These are phyloP conservation scores for Aureobasidium sp. DNA, from an alignment of 2,329 filamentous ascomycete genomes.

Conservation along the genomic window DNA sequence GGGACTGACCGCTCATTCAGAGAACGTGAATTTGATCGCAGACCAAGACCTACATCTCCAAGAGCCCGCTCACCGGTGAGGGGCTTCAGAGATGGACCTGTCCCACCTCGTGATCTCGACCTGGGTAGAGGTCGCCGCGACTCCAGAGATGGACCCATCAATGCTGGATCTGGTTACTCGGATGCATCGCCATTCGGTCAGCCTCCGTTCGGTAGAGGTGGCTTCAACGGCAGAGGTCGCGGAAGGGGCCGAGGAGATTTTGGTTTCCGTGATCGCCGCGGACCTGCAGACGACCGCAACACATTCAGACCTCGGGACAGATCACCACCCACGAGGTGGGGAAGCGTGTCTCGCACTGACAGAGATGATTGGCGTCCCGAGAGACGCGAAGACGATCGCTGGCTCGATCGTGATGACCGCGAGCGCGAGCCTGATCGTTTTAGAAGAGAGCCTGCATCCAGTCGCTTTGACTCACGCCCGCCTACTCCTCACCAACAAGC, in stretches of 20 bases:
- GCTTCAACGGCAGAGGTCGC: constrained; percentile 44
- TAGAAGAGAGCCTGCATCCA: constrained; percentile 25
- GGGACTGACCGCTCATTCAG: constrained; percentile 54
- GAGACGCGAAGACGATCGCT: constrained; percentile 37
- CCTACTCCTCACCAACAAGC: constrained; percentile 19
- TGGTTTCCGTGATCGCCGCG: constrained; percentile 44
- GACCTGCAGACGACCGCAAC: constrained; percentile 43
- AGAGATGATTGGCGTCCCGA: constrained; percentile 39
- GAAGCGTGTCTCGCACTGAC: constrained; percentile 35
- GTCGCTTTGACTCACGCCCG: constrained; percentile 24
- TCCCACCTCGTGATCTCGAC: constrained; percentile 55
- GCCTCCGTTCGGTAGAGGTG: constrained; percentile 46
- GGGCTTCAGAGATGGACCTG: constrained; percentile 53
- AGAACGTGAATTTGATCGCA: constrained; percentile 46
- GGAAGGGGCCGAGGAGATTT: constrained; percentile 49
- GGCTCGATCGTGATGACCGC: constrained; percentile 32
- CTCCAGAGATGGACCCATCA: constrained; percentile 66
- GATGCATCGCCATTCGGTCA: constrained; percentile 55
- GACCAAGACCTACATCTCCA: constrained; percentile 55
- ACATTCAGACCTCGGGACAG: constrained; percentile 50
- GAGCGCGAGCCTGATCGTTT: constrained; percentile 34
- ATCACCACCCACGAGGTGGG: constrained; percentile 46
- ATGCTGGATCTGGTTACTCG: constrained; percentile 63
- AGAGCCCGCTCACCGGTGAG: constrained; percentile 58
- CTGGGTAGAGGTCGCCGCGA: constrained; percentile 59